A percentile compares a stretch with the other conserved stretches of the same genome.
Conservation (phyloP, 768 basidiomycete genomes). For the Phylloporus sp. region DNA sequence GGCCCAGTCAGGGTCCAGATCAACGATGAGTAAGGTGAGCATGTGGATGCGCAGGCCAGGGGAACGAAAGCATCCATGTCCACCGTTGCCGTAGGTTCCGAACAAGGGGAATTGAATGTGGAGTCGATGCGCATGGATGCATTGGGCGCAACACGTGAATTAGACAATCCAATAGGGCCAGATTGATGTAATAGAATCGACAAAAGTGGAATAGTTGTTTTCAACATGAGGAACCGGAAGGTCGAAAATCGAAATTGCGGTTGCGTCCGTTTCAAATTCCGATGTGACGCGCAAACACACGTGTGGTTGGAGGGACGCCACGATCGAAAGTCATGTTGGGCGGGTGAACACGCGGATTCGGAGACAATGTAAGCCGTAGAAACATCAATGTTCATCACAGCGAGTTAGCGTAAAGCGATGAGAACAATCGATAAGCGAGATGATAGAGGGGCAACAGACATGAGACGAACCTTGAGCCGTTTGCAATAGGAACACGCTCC, state of each 20-base stretch:
- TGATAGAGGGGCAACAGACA: neutral
- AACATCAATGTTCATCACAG: neutral
- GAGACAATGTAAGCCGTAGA: slow-evolving; percentile 16
- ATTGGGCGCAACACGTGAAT: slow-evolving; percentile 1
- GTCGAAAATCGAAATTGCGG: slow-evolving; percentile 21
- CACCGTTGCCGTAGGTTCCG: slow-evolving; percentile 13
- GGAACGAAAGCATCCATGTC: slow-evolving; percentile 3
- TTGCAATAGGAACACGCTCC: slow-evolving; percentile 87
- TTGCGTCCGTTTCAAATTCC: slow-evolving; percentile 12
- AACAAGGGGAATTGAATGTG: slow-evolving; percentile 5
- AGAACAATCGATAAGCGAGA: slow-evolving; percentile 21
- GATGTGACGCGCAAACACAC: slow-evolving; percentile 3
- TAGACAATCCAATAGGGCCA: neutral
- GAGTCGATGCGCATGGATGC: neutral
- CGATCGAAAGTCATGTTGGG: slow-evolving; percentile 9
- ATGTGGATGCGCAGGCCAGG: neutral
- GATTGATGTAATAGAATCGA: neutral
- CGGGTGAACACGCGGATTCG: slow-evolving; percentile 14
- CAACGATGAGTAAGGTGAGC: slow-evolving; percentile 3
- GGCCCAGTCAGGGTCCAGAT: slow-evolving; percentile 1
- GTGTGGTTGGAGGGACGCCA: slow-evolving; percentile 2
- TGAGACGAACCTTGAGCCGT: slow-evolving; percentile 67
- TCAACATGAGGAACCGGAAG: slow-evolving; percentile 29
- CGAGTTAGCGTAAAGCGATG: slow-evolving; percentile 11
- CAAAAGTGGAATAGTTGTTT: slow-evolving; percentile 3